phyloP scores from a whole-genome alignment of 2,329 filamentous ascomycete genomes.

The Diaporthe sp. region DNA sequence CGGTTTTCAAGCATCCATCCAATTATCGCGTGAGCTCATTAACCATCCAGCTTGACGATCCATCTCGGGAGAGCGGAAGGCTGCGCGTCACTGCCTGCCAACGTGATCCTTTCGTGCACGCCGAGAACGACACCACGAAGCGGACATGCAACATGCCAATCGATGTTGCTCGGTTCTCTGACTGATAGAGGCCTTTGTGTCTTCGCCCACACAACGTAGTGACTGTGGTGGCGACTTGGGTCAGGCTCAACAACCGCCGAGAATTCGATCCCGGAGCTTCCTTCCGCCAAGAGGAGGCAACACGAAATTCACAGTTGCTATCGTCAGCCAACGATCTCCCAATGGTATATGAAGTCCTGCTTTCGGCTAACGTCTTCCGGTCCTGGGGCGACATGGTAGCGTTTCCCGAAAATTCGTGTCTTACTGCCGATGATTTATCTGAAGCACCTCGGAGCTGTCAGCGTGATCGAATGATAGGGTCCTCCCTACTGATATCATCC shows the following conservation, averaged over 20 bases:
- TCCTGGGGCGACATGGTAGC: not conserved
- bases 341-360: not conserved
- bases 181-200: not conserved
- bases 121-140: not conserved
- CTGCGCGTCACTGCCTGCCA: not conserved
- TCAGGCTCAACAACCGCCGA: not conserved
- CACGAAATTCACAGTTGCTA: not conserved
- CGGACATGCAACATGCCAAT: not conserved
- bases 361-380: not conserved
- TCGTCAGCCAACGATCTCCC: not conserved
- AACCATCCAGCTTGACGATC: not conserved
- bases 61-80: constrained; percentile 1
- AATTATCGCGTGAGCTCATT: constrained; percentile 5
- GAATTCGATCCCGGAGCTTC: not conserved
- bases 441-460: not conserved
- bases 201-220: too few species aligned
- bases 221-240: too few species aligned
- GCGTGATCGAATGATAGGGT: not conserved
- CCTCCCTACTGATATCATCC: not conserved
- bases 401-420: not conserved
- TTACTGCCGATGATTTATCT: not conserved
- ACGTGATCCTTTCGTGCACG: not conserved
- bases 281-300: not conserved
- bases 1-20: not conserved
- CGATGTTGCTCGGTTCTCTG: not conserved